A percentile compares a stretch with the other conserved stretches of the same genome.
These are phyloP conservation scores for Fragaria vesca DNA, from an alignment of 306 rosid genomes.

Conservation along the genomic window DNA sequence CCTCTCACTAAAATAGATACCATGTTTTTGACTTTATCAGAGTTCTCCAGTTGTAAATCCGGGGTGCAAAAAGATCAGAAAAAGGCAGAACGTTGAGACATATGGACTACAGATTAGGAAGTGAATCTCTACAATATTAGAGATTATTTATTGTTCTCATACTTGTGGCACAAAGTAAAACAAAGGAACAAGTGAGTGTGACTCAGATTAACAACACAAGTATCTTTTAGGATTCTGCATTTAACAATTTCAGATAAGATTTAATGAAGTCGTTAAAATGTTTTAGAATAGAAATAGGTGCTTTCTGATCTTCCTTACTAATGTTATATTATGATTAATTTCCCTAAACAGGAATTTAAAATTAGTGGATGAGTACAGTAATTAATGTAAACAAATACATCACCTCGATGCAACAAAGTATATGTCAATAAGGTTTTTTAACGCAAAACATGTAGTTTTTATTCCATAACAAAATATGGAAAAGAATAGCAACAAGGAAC, in stretches of 20 bases:
- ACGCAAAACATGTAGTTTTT: background rate
- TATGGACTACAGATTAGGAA: background rate
- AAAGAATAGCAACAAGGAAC: background rate
- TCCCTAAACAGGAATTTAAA: background rate
- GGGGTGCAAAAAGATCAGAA: background rate
- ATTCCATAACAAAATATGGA: background rate
- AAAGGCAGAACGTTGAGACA: background rate
- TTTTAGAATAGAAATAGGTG: background rate
- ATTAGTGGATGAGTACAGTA: background rate
- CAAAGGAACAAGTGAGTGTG: background rate
- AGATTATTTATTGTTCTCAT: background rate
- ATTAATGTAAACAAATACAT: background rate
- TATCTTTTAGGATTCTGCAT: background rate
- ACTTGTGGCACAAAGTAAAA: background rate
- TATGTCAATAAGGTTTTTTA: background rate
- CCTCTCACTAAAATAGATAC: conserved; percentile 69
- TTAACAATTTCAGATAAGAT: background rate
- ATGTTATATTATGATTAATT: background rate
- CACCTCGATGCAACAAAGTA: background rate
- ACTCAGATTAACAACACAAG: background rate
- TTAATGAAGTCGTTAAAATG: background rate
- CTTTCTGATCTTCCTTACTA: background rate
- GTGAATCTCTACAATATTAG: background rate
- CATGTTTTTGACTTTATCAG: conserved; percentile 71
- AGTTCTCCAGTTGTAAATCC: conserved; percentile 51